Conservation (phyloP, 1,284 basidiomycete genomes). For the Puccinia sorghi region DNA sequence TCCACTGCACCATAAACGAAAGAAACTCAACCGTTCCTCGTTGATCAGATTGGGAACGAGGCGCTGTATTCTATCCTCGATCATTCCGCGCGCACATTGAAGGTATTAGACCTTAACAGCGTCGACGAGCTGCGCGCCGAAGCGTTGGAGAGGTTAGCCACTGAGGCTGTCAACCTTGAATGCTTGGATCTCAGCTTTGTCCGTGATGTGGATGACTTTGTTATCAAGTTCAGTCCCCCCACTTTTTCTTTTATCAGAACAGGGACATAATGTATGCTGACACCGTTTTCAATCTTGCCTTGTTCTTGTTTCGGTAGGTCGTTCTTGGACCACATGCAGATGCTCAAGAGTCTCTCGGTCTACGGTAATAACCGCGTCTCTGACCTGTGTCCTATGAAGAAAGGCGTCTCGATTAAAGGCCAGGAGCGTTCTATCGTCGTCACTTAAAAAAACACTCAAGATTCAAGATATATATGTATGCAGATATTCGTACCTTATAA, state of each 20-base stretch:
- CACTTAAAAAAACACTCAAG: not conserved
- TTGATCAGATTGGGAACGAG: conserved; percentile 62
- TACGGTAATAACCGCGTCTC: conserved; percentile 49
- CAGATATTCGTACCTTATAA: too few relatives aligned
- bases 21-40: not conserved
- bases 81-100: conserved; percentile 70
- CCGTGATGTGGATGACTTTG: conserved; percentile 65
- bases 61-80: conserved; percentile 69
- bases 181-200: conserved; percentile 85
- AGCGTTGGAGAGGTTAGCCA: conserved; percentile 52
- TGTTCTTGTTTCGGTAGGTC: not conserved
- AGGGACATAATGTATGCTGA: not conserved
- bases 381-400: conserved; percentile 29
- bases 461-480: too few relatives aligned
- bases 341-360: conserved; percentile 13
- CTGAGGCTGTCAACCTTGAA: conserved; percentile 63
- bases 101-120: conserved; percentile 71
- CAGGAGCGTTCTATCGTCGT: conserved; percentile 44
- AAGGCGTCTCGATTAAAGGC: conserved; percentile 36
- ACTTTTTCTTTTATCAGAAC: not conserved
- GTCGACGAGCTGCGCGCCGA: conserved; percentile 62
- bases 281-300: too few relatives aligned
- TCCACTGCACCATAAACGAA: too few relatives aligned
- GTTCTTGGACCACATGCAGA: conserved; percentile 28
- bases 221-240: conserved; percentile 4